Evolutionary conservation across 805 yeast species (phyloP).

Genomic region (Soucietia sequanensis): DNA sequence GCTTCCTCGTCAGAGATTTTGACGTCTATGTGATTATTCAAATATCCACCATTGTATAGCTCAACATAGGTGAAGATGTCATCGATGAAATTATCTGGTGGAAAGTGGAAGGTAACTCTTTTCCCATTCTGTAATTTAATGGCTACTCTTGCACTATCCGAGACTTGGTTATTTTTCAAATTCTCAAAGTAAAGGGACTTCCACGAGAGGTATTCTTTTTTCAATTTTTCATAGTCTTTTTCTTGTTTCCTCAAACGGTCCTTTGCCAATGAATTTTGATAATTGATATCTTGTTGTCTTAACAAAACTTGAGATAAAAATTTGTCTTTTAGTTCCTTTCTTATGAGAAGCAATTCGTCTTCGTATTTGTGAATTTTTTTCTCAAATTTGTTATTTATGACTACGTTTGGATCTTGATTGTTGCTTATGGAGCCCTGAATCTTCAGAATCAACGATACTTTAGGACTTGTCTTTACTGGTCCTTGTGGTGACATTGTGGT

Average conservation of each 20-base stretch:
- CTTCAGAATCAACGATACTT: slow-evolving; percentile 58
- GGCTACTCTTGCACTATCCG: slow-evolving; percentile 57
- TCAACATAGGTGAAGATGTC: slow-evolving; percentile 37
- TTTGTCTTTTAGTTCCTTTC: slow-evolving; percentile 62
- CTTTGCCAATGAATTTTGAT: slow-evolving; percentile 62
- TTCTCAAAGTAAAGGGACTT: slow-evolving; percentile 25
- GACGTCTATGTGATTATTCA: slow-evolving; percentile 16
- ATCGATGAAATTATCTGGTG: slow-evolving; percentile 24
- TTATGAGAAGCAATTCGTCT: slow-evolving; percentile 57
- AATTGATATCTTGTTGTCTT: slow-evolving; percentile 75
- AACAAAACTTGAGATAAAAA: slow-evolving; percentile 57
- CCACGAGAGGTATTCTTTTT: slow-evolving; percentile 37
- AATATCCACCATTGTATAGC: slow-evolving; percentile 40
- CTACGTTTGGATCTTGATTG: slow-evolving; percentile 29
- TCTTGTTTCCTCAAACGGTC: slow-evolving; percentile 55
- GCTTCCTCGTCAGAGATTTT: slow-evolving; percentile 23
- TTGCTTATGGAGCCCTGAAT: slow-evolving; percentile 60
- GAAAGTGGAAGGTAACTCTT: slow-evolving; percentile 44
- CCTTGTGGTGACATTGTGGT: slow-evolving; percentile 56
- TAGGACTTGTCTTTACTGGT: slow-evolving; percentile 50
- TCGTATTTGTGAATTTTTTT: slow-evolving; percentile 54
- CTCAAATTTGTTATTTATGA: slow-evolving; percentile 40
- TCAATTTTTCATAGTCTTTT: slow-evolving; percentile 25
- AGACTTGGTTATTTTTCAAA: slow-evolving; percentile 9
- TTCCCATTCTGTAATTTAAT: slow-evolving; percentile 64